Conservation (phyloP, 1,284 basidiomycete genomes). For the Dichomitus squalens region DNA sequence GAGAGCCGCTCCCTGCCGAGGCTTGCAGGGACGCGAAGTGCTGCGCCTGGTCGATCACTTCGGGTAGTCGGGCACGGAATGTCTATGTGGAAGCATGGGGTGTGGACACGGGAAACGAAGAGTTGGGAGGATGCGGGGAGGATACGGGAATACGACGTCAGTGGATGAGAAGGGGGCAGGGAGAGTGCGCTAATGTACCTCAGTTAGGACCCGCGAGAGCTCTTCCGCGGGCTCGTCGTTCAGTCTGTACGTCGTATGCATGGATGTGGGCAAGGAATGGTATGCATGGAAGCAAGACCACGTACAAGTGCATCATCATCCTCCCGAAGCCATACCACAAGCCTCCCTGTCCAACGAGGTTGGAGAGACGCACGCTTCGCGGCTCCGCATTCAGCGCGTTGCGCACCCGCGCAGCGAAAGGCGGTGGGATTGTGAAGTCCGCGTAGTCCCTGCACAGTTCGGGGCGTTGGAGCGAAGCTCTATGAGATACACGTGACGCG, state of each 20-base stretch:
- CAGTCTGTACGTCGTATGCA: slow-evolving; percentile 46
- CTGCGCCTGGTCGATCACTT: slow-evolving; percentile 88
- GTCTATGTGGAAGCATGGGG: too few relatives aligned
- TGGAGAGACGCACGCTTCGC: slow-evolving; percentile 76
- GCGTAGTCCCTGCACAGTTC: slow-evolving; percentile 69
- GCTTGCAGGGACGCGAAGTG: slow-evolving; percentile 80
- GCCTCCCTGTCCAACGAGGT: slow-evolving; percentile 83
- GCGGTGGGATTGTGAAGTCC: slow-evolving; percentile 78
- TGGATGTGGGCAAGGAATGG: not conserved
- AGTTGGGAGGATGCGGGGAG: not conserved
- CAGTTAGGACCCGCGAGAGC: slow-evolving; percentile 69
- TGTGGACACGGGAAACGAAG: not conserved
- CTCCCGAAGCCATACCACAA: slow-evolving; percentile 90
- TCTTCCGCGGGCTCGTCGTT: slow-evolving; percentile 71
- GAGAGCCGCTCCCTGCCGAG: slow-evolving; percentile 35
- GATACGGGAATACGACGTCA: not conserved
- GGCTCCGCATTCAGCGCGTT: slow-evolving; percentile 87
- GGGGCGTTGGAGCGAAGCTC: slow-evolving; percentile 12
- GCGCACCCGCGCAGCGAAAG: slow-evolving; percentile 75
- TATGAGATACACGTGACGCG: slow-evolving; percentile 9
- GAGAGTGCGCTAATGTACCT: slow-evolving; percentile 43
- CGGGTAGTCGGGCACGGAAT: slow-evolving; percentile 76
- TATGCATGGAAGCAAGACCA: slow-evolving; percentile 9
- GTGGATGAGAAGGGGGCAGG: not conserved
- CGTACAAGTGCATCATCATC: slow-evolving; percentile 79